Evolutionary conservation across 1,139 yeast species (phyloP).

Genomic region (Suhomyces guaymorum): DNA sequence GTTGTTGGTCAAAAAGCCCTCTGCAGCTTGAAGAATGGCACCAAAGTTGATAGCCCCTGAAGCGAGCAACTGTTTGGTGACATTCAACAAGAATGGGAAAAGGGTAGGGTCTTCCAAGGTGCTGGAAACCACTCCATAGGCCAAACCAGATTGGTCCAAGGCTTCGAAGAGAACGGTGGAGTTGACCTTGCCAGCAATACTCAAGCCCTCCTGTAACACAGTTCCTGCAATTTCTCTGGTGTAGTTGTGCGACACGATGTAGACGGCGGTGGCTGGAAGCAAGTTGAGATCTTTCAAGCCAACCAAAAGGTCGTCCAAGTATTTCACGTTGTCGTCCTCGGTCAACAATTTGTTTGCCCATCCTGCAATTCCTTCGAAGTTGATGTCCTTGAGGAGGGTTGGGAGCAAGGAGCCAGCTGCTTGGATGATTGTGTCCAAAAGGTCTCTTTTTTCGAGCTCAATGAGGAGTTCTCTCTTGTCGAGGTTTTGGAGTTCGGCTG

Average conservation of each 20-base stretch:
- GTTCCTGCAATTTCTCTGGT: slow-evolving; percentile 25
- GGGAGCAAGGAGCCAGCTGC: slow-evolving; percentile 20
- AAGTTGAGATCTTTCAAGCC: slow-evolving; percentile 28
- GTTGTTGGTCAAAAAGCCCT: slow-evolving; percentile 4
- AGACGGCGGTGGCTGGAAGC: slow-evolving; percentile 29
- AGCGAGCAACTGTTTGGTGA: slow-evolving; percentile 25
- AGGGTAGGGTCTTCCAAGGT: slow-evolving; percentile 28
- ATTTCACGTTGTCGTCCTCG: slow-evolving; percentile 24
- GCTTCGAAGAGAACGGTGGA: slow-evolving; percentile 35
- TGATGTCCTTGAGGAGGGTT: slow-evolving; percentile 21
- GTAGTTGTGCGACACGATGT: slow-evolving; percentile 27
- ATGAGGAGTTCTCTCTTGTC: slow-evolving; percentile 13
- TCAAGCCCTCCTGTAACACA: slow-evolving; percentile 22
- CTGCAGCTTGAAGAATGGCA: slow-evolving; percentile 23
- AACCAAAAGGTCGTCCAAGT: slow-evolving; percentile 29
- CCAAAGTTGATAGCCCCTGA: slow-evolving; percentile 23
- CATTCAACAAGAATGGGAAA: slow-evolving; percentile 29
- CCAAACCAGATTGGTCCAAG: slow-evolving; percentile 36
- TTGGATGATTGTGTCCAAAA: slow-evolving; percentile 12
- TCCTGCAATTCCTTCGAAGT: slow-evolving; percentile 36
- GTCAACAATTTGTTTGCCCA: slow-evolving; percentile 30
- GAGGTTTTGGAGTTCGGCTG: too few species aligned
- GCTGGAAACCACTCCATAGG: slow-evolving; percentile 32
- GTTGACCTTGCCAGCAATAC: slow-evolving; percentile 22
- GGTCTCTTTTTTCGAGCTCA: slow-evolving; percentile 27